Evolutionary conservation across 192 early-diverging fungal genomes (phyloP), one percentile per base, ranked within the genome.

Genomic region (Funneliformis mosseae): DNA sequence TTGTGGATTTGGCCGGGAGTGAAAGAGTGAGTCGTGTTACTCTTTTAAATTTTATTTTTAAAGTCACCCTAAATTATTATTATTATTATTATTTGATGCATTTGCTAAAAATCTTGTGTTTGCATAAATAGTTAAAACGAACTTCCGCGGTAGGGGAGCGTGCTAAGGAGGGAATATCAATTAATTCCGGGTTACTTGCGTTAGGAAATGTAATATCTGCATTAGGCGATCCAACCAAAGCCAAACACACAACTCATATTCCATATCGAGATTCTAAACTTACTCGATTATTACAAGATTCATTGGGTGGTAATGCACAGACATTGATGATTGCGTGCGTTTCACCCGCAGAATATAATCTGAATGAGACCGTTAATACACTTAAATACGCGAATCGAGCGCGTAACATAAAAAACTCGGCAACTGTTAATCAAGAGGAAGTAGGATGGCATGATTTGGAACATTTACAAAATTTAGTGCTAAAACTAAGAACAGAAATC

Each of bases 121-220:
- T 27, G 7, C 2, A 48, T 74, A 38, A 63, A 16, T 81, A 88
- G 83, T 85, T 99, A 33, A 99, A 99, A 87, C 90, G 94, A 59
- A 99, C 97, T 10, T 90, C 94, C 41, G 96, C 97, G 0, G 93
- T 92, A 72, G 96, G 97, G 28, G 97, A 97, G 50, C 89, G 97
- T 66, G 93, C 93, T 75, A 94, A 95, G 82, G 97, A 99, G 83
- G 97, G 97, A 74, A 99, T 99, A 76, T 94, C 93, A 27, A 99
- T 98, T 84, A 99, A 98, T 84, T 93, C 95, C 42, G 98, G 97
- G 7, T 88, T 99, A 23, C 85, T 98, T 75, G 97, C 97, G 8
- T 90, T 99, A 38, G 98, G 97, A 75, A 99, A 99, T 83, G 97
- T 98, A 25, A 99, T 99, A 64, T 96, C 94, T 6, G 98, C 97